Conservation (phyloP, 768 basidiomycete species). For the Fomitopsis pulvina region DNA sequence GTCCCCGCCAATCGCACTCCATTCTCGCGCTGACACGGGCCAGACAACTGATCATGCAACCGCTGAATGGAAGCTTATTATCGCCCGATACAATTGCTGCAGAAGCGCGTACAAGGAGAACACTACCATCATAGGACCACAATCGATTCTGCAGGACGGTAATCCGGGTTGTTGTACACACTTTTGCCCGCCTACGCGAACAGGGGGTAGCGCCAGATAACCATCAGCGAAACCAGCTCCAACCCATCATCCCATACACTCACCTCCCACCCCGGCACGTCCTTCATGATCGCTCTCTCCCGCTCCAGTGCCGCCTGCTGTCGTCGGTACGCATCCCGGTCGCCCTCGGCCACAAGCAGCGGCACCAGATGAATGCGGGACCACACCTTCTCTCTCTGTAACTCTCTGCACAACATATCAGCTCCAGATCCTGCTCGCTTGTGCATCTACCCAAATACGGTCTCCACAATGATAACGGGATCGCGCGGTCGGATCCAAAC, state of each 20-base stretch:
- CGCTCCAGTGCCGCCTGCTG: constrained; percentile 68
- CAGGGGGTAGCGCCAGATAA: constrained; percentile 5
- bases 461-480: constrained; percentile 35
- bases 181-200: constrained; percentile 68
- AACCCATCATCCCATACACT: constrained; percentile 30
- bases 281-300: constrained; percentile 92
- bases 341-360: constrained; percentile 85
- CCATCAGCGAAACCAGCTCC: constrained; percentile 13
- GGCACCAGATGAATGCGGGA: constrained; percentile 93
- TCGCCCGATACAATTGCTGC: constrained; percentile 18
- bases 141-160: constrained; percentile 50
- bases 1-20: constrained; percentile 1
- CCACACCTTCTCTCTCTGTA: constrained; percentile 91
- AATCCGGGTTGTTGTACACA: constrained; percentile 76
- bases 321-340: constrained; percentile 83
- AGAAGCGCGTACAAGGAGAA: constrained; percentile 13
- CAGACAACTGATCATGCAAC: constrained; percentile 1
- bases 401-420: constrained; percentile 63
- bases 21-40: constrained; percentile 1
- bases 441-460: constrained; percentile 17
- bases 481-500: constrained; percentile 60
- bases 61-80: constrained; percentile 9
- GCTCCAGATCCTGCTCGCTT: constrained; percentile 35
- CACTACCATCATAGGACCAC: constrained; percentile 45
- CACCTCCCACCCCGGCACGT: constrained; percentile 92